Evolutionary conservation across 306 rosid species (phyloP).

Genomic region (Lagenaria siceraria): DNA sequence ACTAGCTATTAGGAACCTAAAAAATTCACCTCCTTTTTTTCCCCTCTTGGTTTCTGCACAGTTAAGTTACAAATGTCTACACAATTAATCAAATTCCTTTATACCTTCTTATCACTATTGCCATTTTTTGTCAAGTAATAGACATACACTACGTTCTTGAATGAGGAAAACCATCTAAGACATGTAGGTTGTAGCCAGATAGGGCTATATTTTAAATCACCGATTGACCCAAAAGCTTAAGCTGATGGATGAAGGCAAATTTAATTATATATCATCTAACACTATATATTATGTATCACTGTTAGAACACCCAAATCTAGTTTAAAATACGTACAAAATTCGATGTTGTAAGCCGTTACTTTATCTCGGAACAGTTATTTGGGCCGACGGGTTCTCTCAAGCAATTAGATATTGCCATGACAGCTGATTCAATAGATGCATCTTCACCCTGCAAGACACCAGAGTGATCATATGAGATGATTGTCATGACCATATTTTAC

Average conservation of each 20-base stretch:
- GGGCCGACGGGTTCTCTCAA: conserved; percentile 81
- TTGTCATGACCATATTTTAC: not conserved
- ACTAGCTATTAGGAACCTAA: not conserved
- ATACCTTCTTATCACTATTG: not conserved
- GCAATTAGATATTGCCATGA: conserved; percentile 77
- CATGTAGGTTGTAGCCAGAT: not conserved
- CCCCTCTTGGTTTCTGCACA: not conserved
- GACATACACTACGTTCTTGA: not conserved
- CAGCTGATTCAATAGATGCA: conserved; percentile 85
- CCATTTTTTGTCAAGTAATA: not conserved
- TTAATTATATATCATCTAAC: no score
- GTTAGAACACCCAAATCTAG: not conserved
- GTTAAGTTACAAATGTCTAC: not conserved
- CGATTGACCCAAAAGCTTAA: no score
- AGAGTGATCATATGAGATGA: not conserved
- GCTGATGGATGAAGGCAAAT: no score
- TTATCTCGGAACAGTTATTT: conserved; percentile 76
- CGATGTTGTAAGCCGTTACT: conserved; percentile 17
- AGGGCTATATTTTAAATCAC: no score
- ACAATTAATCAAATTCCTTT: not conserved
- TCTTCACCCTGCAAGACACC: conserved; percentile 71
- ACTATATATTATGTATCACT: not conserved
- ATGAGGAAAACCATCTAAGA: not conserved
- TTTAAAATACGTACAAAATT: not conserved
- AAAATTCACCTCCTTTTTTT: not conserved